A percentile compares a stretch with the other conserved stretches of the same genome.
Conservation (phyloP, 495 filamentous ascomycete species). For the Coniosporium apollinis region DNA sequence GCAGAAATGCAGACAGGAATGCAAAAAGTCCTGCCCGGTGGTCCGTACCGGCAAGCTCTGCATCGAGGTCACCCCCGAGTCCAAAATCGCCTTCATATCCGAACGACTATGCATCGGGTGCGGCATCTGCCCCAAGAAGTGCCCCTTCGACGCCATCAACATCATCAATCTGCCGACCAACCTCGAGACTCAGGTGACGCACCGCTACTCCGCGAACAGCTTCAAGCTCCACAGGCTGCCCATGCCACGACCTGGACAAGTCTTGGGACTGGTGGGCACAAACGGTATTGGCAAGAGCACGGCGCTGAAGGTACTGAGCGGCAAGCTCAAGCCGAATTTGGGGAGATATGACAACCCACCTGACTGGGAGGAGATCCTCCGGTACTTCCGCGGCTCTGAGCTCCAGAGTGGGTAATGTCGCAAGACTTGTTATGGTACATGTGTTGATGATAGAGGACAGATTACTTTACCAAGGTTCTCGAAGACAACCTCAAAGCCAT, state of each 20-base stretch:
- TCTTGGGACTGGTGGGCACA: slow-evolving; percentile 91
- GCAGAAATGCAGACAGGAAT: slow-evolving; percentile 92
- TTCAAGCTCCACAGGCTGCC: slow-evolving; percentile 97
- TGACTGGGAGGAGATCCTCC: slow-evolving; percentile 97
- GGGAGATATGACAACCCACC: slow-evolving; percentile 90
- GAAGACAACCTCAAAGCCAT: slow-evolving; percentile 95
- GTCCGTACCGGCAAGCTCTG: slow-evolving; percentile 95
- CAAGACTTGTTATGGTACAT: slow-evolving; percentile 4
- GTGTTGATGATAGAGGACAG: too few species aligned
- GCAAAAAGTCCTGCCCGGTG: slow-evolving; percentile 98
- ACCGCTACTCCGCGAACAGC: slow-evolving; percentile 97
- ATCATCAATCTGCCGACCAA: slow-evolving; percentile 99
- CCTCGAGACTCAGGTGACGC: slow-evolving; percentile 90
- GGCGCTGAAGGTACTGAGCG: slow-evolving; percentile 90
- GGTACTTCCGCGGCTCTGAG: slow-evolving; percentile 94
- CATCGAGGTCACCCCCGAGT: slow-evolving; percentile 78
- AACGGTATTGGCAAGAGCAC: slow-evolving; percentile 99
- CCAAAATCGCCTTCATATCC: slow-evolving; percentile 95
- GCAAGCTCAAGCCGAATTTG: slow-evolving; percentile 95
- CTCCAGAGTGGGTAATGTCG: slow-evolving; percentile 59
- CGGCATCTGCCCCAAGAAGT: slow-evolving; percentile 98
- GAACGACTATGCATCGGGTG: slow-evolving; percentile 92
- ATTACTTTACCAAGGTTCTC: slow-evolving; percentile 96
- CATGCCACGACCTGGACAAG: slow-evolving; percentile 86
- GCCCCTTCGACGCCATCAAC: slow-evolving; percentile 96